Base-by-base conservation (phyloP, 75 land plant genomes). In the Cryptomeria japonica region DNA sequence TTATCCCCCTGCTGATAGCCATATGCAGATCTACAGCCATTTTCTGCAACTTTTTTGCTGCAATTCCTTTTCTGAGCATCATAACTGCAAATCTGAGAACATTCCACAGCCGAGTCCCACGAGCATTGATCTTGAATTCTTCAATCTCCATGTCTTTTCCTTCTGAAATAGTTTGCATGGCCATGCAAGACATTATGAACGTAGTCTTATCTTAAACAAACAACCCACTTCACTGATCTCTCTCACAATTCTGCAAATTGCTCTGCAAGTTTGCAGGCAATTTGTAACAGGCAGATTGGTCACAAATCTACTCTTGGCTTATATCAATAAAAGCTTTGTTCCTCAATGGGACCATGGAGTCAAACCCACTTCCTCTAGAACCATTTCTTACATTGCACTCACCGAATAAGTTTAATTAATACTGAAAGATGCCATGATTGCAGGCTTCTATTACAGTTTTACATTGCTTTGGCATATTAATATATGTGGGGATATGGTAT, bases 1-100 rank as follows among this genome's bases (percentile, higher is more conserved):
- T 44, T 9, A 44, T 28, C 3, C 77, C 15, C 77, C 34, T 75
- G 34, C 37, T 34, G 14, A 75, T 75, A 8, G 77, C 77, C 18
- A 46, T 82, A 1, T 82, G 84, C 34, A 82, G 84, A 82, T 82
- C 84, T 3, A 82, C 32, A 25, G 34, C 84, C 84, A 82, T 11
- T 44, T 46, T 82, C 15, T 82, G 53, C 34, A 82, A n/a, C 31
- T 46, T 82, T 13, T 82, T 82, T 3, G 47, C 28, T 9, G 51
- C 47, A 44, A 46, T 46, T n/a, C 51, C 47, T 44, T n/a, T 82
- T 44, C 84, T 82, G 34, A 82, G n/a, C 36, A 82, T 82, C 11
- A 42, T 49, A n/a, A 82, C 84, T 15, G 46, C 53, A 46, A 82
- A 25, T 46, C 53, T 42, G 1, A 82, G 1, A 8, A 82, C 49